These are phyloP conservation scores for Botrytis deweyae DNA, from an alignment of 2,329 filamentous ascomycete species.

Conservation along the genomic window DNA sequence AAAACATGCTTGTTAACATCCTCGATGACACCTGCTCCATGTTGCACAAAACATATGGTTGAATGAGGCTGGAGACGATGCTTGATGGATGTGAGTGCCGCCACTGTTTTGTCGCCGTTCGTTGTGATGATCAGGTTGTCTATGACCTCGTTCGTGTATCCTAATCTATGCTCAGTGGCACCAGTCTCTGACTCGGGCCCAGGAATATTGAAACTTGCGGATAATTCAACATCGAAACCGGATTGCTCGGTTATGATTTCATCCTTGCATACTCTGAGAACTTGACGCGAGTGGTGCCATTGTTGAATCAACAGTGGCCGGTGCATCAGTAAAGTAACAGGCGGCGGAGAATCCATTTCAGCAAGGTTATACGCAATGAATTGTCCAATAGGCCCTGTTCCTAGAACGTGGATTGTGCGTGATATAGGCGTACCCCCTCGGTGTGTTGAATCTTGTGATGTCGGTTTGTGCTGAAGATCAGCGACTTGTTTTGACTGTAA, in stretches of 20 bases:
- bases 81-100: slow-evolving; percentile 58
- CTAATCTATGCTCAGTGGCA: slow-evolving; percentile 24
- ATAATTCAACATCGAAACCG: slow-evolving; percentile 38
- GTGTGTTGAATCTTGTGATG: neutral
- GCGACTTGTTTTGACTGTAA: neutral
- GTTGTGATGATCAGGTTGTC: slow-evolving; percentile 70
- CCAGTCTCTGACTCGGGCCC: slow-evolving; percentile 32
- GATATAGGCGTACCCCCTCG: slow-evolving; percentile 5
- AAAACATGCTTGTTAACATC: slow-evolving; percentile 72
- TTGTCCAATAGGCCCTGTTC: slow-evolving; percentile 61
- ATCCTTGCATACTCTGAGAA: slow-evolving; percentile 49
- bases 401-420: slow-evolving; percentile 59
- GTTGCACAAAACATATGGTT: slow-evolving; percentile 74
- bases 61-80: slow-evolving; percentile 67
- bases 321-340: slow-evolving; percentile 63
- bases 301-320: slow-evolving; percentile 43
- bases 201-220: slow-evolving; percentile 29
- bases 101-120: slow-evolving; percentile 57
- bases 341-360: slow-evolving; percentile 56
- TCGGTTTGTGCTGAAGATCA: neutral
- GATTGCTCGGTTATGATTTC: slow-evolving; percentile 42
- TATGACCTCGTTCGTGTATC: slow-evolving; percentile 48
- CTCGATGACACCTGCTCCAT: slow-evolving; percentile 83
- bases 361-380: slow-evolving; percentile 66
- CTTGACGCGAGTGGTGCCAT: slow-evolving; percentile 49